Evolutionary conservation across 2,329 filamentous ascomycete genomes (phyloP).

Genomic region (Chaetomium sp.): DNA sequence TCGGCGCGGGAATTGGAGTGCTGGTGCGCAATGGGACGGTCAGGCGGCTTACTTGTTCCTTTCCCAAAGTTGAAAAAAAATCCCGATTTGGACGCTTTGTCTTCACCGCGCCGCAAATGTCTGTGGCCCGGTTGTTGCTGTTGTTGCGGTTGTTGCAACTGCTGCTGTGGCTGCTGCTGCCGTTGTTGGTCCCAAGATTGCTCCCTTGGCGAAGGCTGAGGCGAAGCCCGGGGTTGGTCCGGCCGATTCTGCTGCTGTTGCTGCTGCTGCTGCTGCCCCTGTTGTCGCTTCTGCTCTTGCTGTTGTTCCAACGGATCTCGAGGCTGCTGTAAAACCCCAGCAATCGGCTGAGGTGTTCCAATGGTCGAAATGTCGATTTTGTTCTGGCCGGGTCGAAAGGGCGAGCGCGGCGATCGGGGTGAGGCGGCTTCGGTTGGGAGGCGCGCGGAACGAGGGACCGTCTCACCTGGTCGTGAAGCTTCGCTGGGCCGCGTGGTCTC

Average conservation of each 20-base stretch:
- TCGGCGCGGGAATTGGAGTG: constrained; percentile 33
- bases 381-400: constrained; percentile 39
- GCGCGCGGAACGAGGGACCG: constrained; percentile 27
- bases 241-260: constrained; percentile 2
- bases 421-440: constrained; percentile 36
- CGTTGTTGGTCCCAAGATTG: constrained; percentile 10
- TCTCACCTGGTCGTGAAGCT: constrained; percentile 31
- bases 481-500: constrained; percentile 32
- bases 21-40: constrained; percentile 29
- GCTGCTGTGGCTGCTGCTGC: constrained; percentile 20
- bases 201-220: constrained; percentile 15
- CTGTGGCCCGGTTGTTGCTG: constrained; percentile 28
- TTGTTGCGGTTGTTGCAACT: constrained; percentile 11
- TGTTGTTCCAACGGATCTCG: constrained; percentile 7
- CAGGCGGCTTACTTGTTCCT: constrained; percentile 35
- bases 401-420: constrained; percentile 39
- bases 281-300: constrained; percentile 18
- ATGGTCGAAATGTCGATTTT: constrained; percentile 20
- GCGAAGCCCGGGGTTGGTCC: constrained; percentile 10
- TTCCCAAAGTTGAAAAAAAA: constrained; percentile 49
- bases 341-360: constrained; percentile 26
- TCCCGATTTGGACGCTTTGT: constrained; percentile 41
- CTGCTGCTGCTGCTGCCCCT: constrained; percentile 19
- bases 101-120: constrained; percentile 32
- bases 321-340: constrained; percentile 26